Evolutionary conservation across 176 grass and related monocot species (phyloP).

Genomic region (Chrysopogon serrulatus): DNA sequence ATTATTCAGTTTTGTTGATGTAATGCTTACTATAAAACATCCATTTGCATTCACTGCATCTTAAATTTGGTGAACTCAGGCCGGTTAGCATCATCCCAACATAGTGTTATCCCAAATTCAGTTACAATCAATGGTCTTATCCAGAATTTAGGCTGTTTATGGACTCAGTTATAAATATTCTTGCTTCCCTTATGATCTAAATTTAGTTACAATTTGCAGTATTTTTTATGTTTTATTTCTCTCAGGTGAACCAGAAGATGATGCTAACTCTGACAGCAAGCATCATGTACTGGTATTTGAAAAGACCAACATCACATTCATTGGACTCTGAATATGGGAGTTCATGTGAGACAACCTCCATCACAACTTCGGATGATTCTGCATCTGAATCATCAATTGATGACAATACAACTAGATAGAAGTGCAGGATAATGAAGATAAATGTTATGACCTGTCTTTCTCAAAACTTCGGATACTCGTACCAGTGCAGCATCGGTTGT

Average conservation of each 20-base stretch:
- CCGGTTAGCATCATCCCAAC: not conserved
- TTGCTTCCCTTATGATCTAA: not conserved
- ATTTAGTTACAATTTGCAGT: not conserved
- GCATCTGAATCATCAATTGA: slow-evolving; percentile 85
- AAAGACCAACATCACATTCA: slow-evolving; percentile 61
- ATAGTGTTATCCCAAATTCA: not conserved
- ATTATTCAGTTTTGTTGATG: not conserved
- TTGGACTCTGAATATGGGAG: slow-evolving; percentile 63
- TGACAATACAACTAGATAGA: slow-evolving; percentile 56
- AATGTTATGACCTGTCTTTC: slow-evolving; percentile 10
- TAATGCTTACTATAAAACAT: not conserved
- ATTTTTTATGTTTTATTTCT: not conserved
- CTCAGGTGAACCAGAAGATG: slow-evolving; percentile 98
- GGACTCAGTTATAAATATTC: not conserved
- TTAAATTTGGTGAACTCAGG: not conserved
- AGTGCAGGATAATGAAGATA: slow-evolving; percentile 6
- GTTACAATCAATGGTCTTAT: not conserved
- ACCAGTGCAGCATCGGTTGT: not conserved
- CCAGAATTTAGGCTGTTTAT: not conserved
- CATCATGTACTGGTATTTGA: slow-evolving; percentile 98
- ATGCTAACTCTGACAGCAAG: slow-evolving; percentile 88
- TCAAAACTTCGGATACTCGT: not conserved
- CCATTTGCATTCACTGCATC: not conserved
- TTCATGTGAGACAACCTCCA: slow-evolving; percentile 66
- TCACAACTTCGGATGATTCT: slow-evolving; percentile 75